Conservation (phyloP, 495 filamentous ascomycete species). For the Neurospora pannonica region DNA sequence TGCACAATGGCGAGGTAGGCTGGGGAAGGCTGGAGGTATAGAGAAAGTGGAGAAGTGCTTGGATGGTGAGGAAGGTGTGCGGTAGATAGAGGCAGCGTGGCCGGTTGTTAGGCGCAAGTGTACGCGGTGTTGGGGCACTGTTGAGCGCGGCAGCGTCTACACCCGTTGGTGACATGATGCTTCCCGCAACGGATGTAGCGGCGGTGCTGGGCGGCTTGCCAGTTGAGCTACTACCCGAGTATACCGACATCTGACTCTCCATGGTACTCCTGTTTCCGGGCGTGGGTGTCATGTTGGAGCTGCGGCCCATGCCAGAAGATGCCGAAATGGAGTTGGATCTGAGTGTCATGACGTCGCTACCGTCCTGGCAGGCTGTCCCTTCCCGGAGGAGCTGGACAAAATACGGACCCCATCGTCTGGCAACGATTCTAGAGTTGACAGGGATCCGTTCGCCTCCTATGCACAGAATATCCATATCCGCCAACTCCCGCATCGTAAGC, state of each 20-base stretch:
- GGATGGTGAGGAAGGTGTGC: slow-evolving; percentile 79
- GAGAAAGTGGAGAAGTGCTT: slow-evolving; percentile 80
- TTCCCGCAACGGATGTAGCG: slow-evolving; percentile 23
- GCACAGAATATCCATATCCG: slow-evolving; percentile 96
- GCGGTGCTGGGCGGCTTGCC: slow-evolving; percentile 27
- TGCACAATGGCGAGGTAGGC: slow-evolving; percentile 67
- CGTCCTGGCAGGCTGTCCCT: slow-evolving; percentile 51
- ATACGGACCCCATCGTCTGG: slow-evolving; percentile 86
- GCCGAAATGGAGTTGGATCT: slow-evolving; percentile 30
- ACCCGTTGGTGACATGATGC: slow-evolving; percentile 16
- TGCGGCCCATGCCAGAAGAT: slow-evolving; percentile 44
- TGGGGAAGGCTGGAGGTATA: slow-evolving; percentile 84
- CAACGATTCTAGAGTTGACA: slow-evolving; percentile 81
- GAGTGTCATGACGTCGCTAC: slow-evolving; percentile 37
- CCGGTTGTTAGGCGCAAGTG: slow-evolving; percentile 58
- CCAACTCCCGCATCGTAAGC: slow-evolving; percentile 66
- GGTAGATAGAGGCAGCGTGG: slow-evolving; percentile 87
- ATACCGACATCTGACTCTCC: slow-evolving; percentile 49
- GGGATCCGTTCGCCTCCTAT: slow-evolving; percentile 85
- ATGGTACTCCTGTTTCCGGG: slow-evolving; percentile 49
- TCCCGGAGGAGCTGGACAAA: slow-evolving; percentile 85
- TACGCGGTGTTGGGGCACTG: slow-evolving; percentile 38
- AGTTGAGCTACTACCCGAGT: slow-evolving; percentile 35
- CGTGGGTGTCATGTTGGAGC: slow-evolving; percentile 80
- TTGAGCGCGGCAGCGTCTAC: slow-evolving; percentile 34